Evolutionary conservation across 2,329 filamentous ascomycete species (phyloP).

Genomic region (Fusarium globosum): DNA sequence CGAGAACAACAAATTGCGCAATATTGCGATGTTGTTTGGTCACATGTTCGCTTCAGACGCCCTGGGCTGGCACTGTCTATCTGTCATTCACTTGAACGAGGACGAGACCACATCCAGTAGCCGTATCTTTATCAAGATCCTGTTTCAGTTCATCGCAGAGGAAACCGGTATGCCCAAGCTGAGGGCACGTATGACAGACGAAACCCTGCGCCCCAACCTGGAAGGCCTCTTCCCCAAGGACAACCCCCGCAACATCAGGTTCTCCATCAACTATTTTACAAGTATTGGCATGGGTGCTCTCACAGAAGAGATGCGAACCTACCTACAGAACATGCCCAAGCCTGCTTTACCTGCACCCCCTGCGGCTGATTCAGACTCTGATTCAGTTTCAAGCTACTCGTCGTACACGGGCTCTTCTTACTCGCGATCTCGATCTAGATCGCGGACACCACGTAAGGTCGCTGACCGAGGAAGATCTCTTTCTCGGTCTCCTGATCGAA

Average conservation of each 20-base stretch:
- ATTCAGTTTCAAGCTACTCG: conserved; percentile 82
- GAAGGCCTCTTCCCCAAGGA: conserved; percentile 91
- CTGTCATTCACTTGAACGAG: conserved; percentile 88
- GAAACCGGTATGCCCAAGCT: conserved; percentile 86
- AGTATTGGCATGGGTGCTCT: conserved; percentile 95
- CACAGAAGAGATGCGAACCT: conserved; percentile 94
- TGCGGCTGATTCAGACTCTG: conserved; percentile 70
- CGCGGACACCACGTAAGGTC: conserved; percentile 50
- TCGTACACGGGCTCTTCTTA: conserved; percentile 75
- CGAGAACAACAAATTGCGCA: conserved; percentile 93
- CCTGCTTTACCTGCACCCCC: conserved; percentile 77
- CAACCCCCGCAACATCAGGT: conserved; percentile 88
- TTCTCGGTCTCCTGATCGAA: conserved; percentile 46
- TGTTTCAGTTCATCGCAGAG: conserved; percentile 92
- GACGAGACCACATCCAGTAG: conserved; percentile 97
- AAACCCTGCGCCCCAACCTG: conserved; percentile 80
- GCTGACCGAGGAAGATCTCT: conserved; percentile 44
- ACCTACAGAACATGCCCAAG: conserved; percentile 89
- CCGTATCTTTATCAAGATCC: conserved; percentile 97
- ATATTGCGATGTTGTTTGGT: conserved; percentile 94
- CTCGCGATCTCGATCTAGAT: conserved; percentile 62
- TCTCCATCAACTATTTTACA: conserved; percentile 99
- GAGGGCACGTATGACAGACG: conserved; percentile 79
- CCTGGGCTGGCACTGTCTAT: conserved; percentile 91
- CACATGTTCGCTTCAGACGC: conserved; percentile 89